Base-by-base conservation (phyloP, 192 early-diverging fungal species). In the Mortierella hygrophila region DNA sequence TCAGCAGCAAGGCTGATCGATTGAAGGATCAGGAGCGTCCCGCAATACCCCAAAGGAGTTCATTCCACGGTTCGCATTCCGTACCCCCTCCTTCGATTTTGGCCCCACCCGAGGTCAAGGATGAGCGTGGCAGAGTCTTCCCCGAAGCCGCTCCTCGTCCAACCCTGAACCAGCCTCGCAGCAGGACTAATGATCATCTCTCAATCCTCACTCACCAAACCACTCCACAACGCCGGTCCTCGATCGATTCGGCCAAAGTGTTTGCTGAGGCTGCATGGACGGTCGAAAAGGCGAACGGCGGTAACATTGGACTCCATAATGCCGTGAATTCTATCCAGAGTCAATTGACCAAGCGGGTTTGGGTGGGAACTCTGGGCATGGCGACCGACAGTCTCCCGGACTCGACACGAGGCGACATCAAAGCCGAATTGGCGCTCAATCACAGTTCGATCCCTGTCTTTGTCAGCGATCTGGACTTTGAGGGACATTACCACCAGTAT, bases 261-360 rank as follows among this genome's bases (percentile, higher is more conserved):
- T 88, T 88, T 81, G 87, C 88, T 18, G 89, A 90, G 42, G 82
- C 87, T 29, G 44, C 88, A 16, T 94, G 94, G 92, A 88, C 89
- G 11, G 89, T 97, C n/a, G 96, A 97, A 75, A 91, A 93, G 40
- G 93, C 94, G 37, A 94, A 87, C 26, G 83, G 94, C 16, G 98
- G 98, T 52, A 99, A 99, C 89, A 97, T 97, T 91, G 97, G 98
- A n/a, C 91, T 99, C 68, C 95, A 97, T 72, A 99, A 99, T 80
- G 96, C 97, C 0, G 92, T 99, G 72, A 94, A 95, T 23, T 92
- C 96, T 38, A 93, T 92, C 72, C 80, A 90, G 32, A 82, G 90
- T 1, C 86, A 90, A 65, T 81, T 95, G 70, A 78, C 89, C 35
- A 89, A 94, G 72, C 91, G 90, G n/a, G 88, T 94, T 38, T 96